phyloP scores from a whole-genome alignment of 2,329 filamentous ascomycete genomes.

The Metarhizium sp. region DNA sequence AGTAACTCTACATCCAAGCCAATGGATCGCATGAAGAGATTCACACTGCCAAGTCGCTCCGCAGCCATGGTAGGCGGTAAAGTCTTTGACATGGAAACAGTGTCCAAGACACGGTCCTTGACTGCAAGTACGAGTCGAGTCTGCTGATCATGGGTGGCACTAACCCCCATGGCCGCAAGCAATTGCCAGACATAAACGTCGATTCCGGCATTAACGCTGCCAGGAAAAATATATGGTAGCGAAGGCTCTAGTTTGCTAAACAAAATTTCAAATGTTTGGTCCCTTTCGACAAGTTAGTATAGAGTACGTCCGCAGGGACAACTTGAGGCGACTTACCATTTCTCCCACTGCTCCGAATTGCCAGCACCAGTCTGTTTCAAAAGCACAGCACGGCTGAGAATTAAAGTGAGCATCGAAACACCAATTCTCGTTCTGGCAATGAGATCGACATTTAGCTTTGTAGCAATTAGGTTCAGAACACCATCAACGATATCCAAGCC shows the following conservation, averaged over 20 bases:
- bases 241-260: constrained; percentile 83
- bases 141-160: constrained; percentile 88
- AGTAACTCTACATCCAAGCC: constrained; percentile 87
- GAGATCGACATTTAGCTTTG: constrained; percentile 74
- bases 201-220: constrained; percentile 79
- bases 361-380: constrained; percentile 72
- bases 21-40: constrained; percentile 97
- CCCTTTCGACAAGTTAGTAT: constrained; percentile 39
- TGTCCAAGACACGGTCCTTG: constrained; percentile 97
- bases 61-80: constrained; percentile 78
- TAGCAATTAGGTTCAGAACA: constrained; percentile 74
- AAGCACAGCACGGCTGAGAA: constrained; percentile 87
- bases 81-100: constrained; percentile 79
- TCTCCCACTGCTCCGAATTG: constrained; percentile 64
- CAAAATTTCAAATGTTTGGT: constrained; percentile 70
- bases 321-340: constrained; percentile 51
- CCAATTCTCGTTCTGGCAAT: constrained; percentile 83
- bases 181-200: constrained; percentile 99
- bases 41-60: constrained; percentile 81
- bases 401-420: constrained; percentile 82
- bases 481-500: constrained; percentile 86
- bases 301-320: neutral
- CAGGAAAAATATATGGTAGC: constrained; percentile 80
- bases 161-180: constrained; percentile 87
- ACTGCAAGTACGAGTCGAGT: constrained; percentile 89